Percentiles rank a stretch among this genome's conserved stretches.
These are phyloP conservation scores for Haberlea rhodopensis DNA, from an alignment of 257 asterid species.

Conservation along the genomic window DNA sequence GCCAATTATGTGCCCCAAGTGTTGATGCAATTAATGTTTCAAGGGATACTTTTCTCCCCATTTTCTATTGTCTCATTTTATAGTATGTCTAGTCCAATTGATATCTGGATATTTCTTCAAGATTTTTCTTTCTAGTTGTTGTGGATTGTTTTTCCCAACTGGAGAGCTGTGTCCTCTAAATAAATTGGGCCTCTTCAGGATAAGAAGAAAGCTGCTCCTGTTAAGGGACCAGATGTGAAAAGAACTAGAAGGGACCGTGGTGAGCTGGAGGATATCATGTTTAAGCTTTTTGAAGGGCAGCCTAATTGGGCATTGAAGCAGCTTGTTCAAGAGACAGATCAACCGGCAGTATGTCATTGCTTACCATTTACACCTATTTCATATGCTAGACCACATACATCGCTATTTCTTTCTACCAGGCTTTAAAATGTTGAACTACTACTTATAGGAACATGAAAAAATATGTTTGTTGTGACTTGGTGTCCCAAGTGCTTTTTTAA, in stretches of 20 bases:
- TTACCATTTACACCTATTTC: constrained; percentile 12
- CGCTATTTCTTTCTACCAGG: too few species aligned
- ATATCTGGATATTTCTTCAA: neutral
- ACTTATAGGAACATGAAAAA: too few species aligned
- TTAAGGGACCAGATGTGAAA: constrained; percentile 72
- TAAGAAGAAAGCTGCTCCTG: constrained; percentile 77
- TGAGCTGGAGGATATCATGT: constrained; percentile 90
- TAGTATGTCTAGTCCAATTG: neutral
- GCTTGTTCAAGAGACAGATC: constrained; percentile 91
- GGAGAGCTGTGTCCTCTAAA: neutral
- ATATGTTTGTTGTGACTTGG: too few species aligned
- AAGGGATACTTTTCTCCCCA: neutral
- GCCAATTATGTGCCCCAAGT: neutral
- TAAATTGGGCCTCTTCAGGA: constrained; percentile 46
- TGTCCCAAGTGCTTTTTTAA: neutral
- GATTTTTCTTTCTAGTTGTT: constrained; percentile 1
- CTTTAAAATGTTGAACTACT: too few species aligned
- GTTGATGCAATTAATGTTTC: neutral
- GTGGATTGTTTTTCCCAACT: constrained; percentile 11
- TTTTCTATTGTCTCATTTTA: neutral
- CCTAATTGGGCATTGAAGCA: constrained; percentile 93
- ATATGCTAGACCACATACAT: too few species aligned
- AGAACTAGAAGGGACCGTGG: constrained; percentile 92
- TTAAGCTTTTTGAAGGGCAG: constrained; percentile 85
- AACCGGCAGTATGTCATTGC: constrained; percentile 71